Evolutionary conservation across 108 stramenopile species (phyloP), one percentile per base, ranked within the genome.

Genomic region (Skeletonema potamos): DNA sequence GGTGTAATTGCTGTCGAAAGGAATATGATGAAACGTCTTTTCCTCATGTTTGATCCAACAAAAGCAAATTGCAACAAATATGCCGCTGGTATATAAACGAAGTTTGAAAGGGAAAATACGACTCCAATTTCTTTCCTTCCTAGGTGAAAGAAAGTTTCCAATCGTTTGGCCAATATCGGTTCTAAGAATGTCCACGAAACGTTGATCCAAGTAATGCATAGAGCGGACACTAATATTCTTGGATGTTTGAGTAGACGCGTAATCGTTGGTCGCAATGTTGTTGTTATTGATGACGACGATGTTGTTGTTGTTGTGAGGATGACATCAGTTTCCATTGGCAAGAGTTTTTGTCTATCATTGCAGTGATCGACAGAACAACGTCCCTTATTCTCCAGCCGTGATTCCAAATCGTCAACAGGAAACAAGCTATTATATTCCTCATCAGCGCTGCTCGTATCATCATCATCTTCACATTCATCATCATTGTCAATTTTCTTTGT

Each of bases 141-240:
- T 0, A 81, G 41, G 34, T 72, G 34, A 32, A 74, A 54, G 29
- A 12, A 26, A 22, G 55, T 22, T 2, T 30, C 34, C 3, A 81
- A 44, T 58, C 79, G 55, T 61, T 51, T 66, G 15, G 79, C 73
- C 7, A 81, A 30, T 3, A 81, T 57, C 20, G 79, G 79, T 27
- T 81, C 79, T 0, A 70, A 36, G 12, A 81, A 73, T 20, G 51
- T 61, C 79, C 79, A 81, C 8, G 79, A 58, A 6, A 73, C 68
- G 18, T 63, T 81, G 64, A 70, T 61, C 68, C 73, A 81, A 26
- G 55, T 22, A n/a, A 81, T 81, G 33, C 43, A 64, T 24, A 70
- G 32, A 34, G 68, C 79, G 4, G 79, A 67, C 24, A 63, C 34
- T 1, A 66, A 17, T 15, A 81, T 70, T 36, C 58, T 70, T 29